These are phyloP conservation scores for Pichia sp. DNA, from an alignment of 1,139 yeast species.

Conservation along the genomic window DNA sequence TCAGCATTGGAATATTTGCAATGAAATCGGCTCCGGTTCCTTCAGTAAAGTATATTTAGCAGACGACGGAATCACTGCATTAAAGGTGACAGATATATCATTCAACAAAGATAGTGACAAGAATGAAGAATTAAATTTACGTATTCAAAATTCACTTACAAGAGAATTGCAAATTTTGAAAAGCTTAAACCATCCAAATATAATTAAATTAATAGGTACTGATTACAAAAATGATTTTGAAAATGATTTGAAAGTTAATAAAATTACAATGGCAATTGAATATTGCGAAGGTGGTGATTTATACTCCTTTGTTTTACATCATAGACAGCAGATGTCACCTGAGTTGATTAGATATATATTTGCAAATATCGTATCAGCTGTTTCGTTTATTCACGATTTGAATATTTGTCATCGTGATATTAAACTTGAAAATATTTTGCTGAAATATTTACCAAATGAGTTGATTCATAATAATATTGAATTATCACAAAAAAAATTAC, in stretches of 20 bases:
- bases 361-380: slow-evolving; percentile 62
- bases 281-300: slow-evolving; percentile 83
- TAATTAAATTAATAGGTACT: slow-evolving; percentile 36
- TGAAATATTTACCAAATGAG: slow-evolving; percentile 37
- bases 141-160: slow-evolving; percentile 62
- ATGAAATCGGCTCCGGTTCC: slow-evolving; percentile 50
- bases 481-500: slow-evolving; percentile 22
- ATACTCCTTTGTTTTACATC: slow-evolving; percentile 51
- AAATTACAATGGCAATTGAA: slow-evolving; percentile 59
- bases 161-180: slow-evolving; percentile 70
- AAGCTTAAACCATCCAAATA: slow-evolving; percentile 37
- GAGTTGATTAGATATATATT: slow-evolving; percentile 53
- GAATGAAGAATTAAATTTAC: slow-evolving; percentile 35
- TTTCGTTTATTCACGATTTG: slow-evolving; percentile 63
- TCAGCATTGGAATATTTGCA: slow-evolving; percentile 31
- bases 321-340: slow-evolving; percentile 37
- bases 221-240: slow-evolving; percentile 18
- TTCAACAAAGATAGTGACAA: slow-evolving; percentile 19
- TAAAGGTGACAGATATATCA: slow-evolving; percentile 34
- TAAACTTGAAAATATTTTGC: slow-evolving; percentile 72
- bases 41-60: slow-evolving; percentile 44
- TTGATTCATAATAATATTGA: slow-evolving; percentile 21
- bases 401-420: slow-evolving; percentile 81
- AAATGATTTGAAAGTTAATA: slow-evolving; percentile 18
- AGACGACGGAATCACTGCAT: slow-evolving; percentile 28